Evolutionary conservation across 2,329 filamentous ascomycete species (phyloP), one percentile per base, ranked within the genome.

Genomic region (Fusarium coicis): DNA sequence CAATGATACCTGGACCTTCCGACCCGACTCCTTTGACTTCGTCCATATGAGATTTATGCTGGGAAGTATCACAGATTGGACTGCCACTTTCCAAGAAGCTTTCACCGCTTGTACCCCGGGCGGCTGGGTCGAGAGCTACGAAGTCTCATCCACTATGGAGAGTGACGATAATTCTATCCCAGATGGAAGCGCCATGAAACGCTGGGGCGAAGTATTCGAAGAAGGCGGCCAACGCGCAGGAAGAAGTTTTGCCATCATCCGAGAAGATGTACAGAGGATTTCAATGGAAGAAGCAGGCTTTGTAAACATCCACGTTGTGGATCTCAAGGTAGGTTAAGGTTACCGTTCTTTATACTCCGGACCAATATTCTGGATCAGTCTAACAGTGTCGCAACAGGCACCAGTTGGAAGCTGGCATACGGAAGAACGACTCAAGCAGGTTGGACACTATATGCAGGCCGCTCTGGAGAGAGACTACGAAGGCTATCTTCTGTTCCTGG

Each of bases 381-480:
- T 65, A 28, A 65, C 40, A 15, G 11, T 4, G 4, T 15, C 10
- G 28, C 10, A 32, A 18, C 2, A 67, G 64, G 64, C 64, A 21
- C 64, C 64, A 19, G 1, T 67, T 2, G 60, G 64, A 26, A 21
- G 36, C 23, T 67, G 64, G 64, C 61, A 65, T 23, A 23, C 32
- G 8, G 64, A 67, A 7, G 44, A 30, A 11, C 28, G 61, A 12
- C 53, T 66, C 3, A 54, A 30, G 14, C 44, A 65, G 18, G 64
- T 67, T 1, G 64, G 64, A 0, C 16, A 59, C 1, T 67, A 47
- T 16, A 67, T 67, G 64, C 64, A 67, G 7, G 64, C 64, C 18
- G 64, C 64, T 1, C 8, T 67, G 10, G 61, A 67, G 26, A 28
- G 64, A n/a, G 64, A 67, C 39, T 67, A 67, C 26, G 64, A 67